Evolutionary conservation across 306 rosid genomes (phyloP), one percentile per base, ranked within the genome.

Genomic region (Rosa multiflora): DNA sequence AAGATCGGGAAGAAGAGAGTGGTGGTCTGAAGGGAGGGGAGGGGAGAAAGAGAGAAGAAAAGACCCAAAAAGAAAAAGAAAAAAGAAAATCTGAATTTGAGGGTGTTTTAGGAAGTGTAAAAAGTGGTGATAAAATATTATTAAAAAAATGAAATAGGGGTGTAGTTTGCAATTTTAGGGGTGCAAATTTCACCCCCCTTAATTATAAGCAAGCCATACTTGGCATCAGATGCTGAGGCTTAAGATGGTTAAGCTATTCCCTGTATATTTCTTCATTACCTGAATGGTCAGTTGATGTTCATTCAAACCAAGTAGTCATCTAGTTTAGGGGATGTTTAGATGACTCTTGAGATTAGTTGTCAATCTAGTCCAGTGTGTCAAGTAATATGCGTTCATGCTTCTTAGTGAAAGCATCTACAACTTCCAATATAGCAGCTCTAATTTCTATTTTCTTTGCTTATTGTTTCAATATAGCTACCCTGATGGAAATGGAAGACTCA

Each of bases 121-220:
- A 23, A 23, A 23, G 26, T 23, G 26, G 26, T 23, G 26, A 23
- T 23, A 0, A 23, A 23, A 23, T 23, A 23, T 23, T 23, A 23
- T 23, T 23, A 23, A 23, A 23, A 23, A 23, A 23, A 23, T 23
- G 26, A 23, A 23, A 23, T 23, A 23, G 26, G 26, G 26, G 26
- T 23, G 26, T 23, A 0, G 26, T 23, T 23, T 23, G 26, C 26
- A 23, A 23, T 23, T 23, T 23, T 23, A 23, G 26, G 26, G 26
- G 26, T 23, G 26, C 26, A 23, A 23, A 23, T 23, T 23, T 23
- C 26, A 23, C 26, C n/a, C n/a, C n/a, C n/a, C n/a, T n/a, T n/a
- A n/a, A n/a, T n/a, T n/a, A n/a, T n/a, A n/a, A n/a, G n/a, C n/a
- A 83, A 74, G 79, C 81, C 63, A 52, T 76, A 79, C 70, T 71